A percentile compares a stretch with the other conserved stretches of the same genome.
phyloP scores from a whole-genome alignment of 2,329 filamentous ascomycete species.

The Trichoderma sp. region DNA sequence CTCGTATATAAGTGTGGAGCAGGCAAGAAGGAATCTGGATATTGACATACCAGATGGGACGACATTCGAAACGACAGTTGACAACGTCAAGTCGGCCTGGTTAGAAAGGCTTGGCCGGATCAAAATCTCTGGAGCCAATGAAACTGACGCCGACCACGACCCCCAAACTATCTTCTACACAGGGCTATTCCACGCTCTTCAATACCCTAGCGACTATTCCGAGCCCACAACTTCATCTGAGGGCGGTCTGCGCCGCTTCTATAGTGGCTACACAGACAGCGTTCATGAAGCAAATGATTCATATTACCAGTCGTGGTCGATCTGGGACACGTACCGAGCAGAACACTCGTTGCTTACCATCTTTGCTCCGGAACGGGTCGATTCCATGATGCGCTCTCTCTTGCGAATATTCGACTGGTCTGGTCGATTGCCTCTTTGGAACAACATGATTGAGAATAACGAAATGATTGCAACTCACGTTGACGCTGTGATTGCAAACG shows the following conservation, averaged over 20 bases:
- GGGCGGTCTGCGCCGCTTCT: slow-evolving; percentile 38
- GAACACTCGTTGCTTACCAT: slow-evolving; percentile 49
- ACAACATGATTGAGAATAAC: slow-evolving; percentile 52
- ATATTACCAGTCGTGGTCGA: slow-evolving; percentile 54
- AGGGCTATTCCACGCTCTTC: slow-evolving; percentile 48
- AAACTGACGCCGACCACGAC: slow-evolving; percentile 44
- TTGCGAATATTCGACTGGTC: slow-evolving; percentile 50
- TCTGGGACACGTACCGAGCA: slow-evolving; percentile 53
- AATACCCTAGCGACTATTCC: slow-evolving; percentile 51
- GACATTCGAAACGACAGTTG: slow-evolving; percentile 43
- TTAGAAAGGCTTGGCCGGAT: slow-evolving; percentile 48
- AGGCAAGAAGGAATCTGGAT: slow-evolving; percentile 48
- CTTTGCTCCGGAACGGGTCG: slow-evolving; percentile 49
- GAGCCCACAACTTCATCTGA: slow-evolving; percentile 40
- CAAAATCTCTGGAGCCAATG: slow-evolving; percentile 46
- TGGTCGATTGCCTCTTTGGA: slow-evolving; percentile 51
- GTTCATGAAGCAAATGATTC: slow-evolving; percentile 45
- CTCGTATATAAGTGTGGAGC: slow-evolving; percentile 50
- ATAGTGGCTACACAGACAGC: slow-evolving; percentile 50
- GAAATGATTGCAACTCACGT: slow-evolving; percentile 54
- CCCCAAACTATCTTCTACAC: slow-evolving; percentile 50
- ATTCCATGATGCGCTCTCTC: slow-evolving; percentile 50
- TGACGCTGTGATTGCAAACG: slow-evolving; percentile 51
- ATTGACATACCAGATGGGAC: slow-evolving; percentile 43
- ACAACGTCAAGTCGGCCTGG: slow-evolving; percentile 46